Evolutionary conservation across 805 yeast species (phyloP), one percentile per base, ranked within the genome.

Genomic region (Candida takata): DNA sequence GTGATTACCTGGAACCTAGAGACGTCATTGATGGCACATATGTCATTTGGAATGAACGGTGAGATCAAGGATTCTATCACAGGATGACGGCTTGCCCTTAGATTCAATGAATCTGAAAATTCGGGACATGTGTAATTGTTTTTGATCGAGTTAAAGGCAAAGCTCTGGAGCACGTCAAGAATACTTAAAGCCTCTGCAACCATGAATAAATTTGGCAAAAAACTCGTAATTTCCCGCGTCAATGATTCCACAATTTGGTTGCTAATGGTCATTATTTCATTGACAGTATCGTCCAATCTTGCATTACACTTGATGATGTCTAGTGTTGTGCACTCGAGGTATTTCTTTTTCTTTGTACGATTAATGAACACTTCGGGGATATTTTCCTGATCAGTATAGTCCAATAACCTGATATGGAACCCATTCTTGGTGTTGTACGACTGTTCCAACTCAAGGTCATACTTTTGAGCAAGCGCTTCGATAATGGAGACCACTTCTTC

Each of bases 1-100:
- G 80, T 74, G 5, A 76, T 61, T 2, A 76, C 61, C 37, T 69
- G 72, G 8, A 71, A 48, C 20, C 66, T 45, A 3, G 74, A 67
- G 7, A 59, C 51, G 8, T 55, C 59, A 5, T 49, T 40, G 6
- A 57, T 45, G 5, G 61, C 54, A 4, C 56, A 54, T 1, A 66
- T 54, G 43, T 66, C 66, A 48, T 71, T 72, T 2, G 68, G 50
- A 13, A 66, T 46, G 44, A 58, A 63, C 11, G 43, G 29, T 8
- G 46, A 38, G 2, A 58, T 34, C 3, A 49, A 28, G 1, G 47
- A 39, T 35, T 67, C 71, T 13, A 67, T 36, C 1, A 70, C 48
- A 5, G 74, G 74, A 51, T 71, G 72, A 29, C 71, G 55, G 3
- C 65, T 51, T 5, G 52, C 36, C 30, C 34, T 57, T 61, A 3